Base-by-base conservation (phyloP, 78 protist genomes). In the Cyanophora paradoxa region DNA sequence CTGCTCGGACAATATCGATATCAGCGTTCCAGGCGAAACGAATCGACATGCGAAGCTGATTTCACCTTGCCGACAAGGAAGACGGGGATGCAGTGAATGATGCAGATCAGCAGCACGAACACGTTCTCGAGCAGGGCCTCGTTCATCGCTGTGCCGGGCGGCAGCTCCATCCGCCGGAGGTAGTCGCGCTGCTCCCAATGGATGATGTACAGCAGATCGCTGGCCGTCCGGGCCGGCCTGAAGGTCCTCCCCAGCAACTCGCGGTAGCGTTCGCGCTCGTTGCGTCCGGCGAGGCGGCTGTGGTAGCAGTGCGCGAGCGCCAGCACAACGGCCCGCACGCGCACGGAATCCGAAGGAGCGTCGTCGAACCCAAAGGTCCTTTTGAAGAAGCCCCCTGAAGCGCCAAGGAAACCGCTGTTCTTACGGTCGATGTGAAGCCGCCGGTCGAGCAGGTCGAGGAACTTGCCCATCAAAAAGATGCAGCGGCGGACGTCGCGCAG, bases 101-200 rank as follows among this genome's bases (percentile, higher is more conserved):
- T 30, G 62, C 81, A 83, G 41, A 88, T 79, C 5, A 85, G 0
- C 33, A 82, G 58, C 73, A 85, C 16, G 59, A 84, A 85, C 26
- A 82, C 19, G 72, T 88, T 88, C 74, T 88, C 93, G 19, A 1
- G 17, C 44, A 88, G 62, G 20, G 87, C 81, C 31, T 64, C 79
- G 79, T 85, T 85, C 57, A 8, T 16, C 6, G 93, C 86, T 52
- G 63, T 74, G 26, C 77, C 88, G 0, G 6, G 24, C 16, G 2
- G 82, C 16, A 78, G 40, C 31, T 14, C 10, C 50, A 83, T 42
- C 34, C 46, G 11, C 14, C 10, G 1, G 50, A 63, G n/a, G 74
- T 40, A 81, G 26, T 4, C 1, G 16, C 17, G 50, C 48, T 63
- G 71, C 36, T 50, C 62, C 30, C 6, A 4, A 1, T 33, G n/a